Evolutionary conservation across 257 asterid species (phyloP).

Genomic region (Capsicum pubescens): DNA sequence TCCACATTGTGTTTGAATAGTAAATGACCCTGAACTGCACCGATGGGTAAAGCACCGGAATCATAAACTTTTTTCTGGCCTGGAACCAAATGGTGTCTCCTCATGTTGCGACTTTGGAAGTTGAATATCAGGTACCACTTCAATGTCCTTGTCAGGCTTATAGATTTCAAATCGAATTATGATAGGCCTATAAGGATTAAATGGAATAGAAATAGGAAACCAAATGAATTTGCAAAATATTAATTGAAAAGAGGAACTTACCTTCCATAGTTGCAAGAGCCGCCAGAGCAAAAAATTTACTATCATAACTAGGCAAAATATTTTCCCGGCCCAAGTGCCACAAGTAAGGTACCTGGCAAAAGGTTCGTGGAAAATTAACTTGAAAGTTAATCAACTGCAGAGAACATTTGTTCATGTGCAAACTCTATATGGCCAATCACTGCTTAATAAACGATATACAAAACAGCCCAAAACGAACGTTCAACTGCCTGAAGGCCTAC

Average conservation of each 20-base stretch:
- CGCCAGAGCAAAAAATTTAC: conserved; percentile 74
- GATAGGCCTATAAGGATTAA: background rate
- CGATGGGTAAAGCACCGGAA: background rate
- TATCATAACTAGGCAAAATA: conserved; percentile 88
- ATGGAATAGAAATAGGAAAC: background rate
- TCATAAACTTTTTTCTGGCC: conserved; percentile 34
- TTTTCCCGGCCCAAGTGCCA: conserved; percentile 98
- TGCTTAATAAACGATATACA: background rate
- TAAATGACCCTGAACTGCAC: background rate
- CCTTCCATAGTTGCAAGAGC: conserved; percentile 83
- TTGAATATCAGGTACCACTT: conserved; percentile 67
- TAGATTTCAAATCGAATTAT: conserved; percentile 29
- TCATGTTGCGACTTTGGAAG: conserved; percentile 40
- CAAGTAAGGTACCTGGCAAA: conserved; percentile 75
- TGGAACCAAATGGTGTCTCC: conserved; percentile 40
- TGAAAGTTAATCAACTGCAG: background rate
- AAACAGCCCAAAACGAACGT: background rate
- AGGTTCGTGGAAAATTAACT: background rate
- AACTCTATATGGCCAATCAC: background rate
- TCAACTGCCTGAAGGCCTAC: background rate
- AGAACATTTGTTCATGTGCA: conserved; percentile 14
- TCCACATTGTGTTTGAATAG: background rate
- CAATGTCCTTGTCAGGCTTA: conserved; percentile 83
- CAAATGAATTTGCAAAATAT: background rate
- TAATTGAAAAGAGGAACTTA: conserved; percentile 31